Base-by-base conservation (phyloP, 169 alveolate species). In the Neospora caninum region DNA sequence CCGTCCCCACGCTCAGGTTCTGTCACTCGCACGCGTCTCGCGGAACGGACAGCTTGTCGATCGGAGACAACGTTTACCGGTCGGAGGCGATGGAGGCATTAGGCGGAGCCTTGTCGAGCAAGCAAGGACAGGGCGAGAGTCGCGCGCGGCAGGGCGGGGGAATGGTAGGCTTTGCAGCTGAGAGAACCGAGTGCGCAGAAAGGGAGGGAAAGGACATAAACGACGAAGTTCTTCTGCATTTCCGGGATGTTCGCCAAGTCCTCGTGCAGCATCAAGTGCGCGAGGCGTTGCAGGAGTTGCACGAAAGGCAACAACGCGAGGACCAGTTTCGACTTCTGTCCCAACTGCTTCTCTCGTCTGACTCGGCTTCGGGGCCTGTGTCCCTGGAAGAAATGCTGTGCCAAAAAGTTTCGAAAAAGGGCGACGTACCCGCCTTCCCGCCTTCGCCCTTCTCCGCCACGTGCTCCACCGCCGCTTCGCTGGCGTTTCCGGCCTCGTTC, bases 201-300 rank as follows among this genome's bases (percentile, higher is more conserved):
- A 43, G 80, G 1, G 80, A 27, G 27, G n/a, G n/a, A n/a, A 39
- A 31, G 29, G 88, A n/a, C 16, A 39, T 39, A 34, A 29, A 31
- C 18, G 39, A 42, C 58, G 64, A 73, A n/a, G 43, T 34, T 0
- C 38, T 73, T 1, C 84, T 73, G 38, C 84, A 36, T 27, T 73
- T 73, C 42, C 84, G 84, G 7, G 84, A 73, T n/a, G 84, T 73
- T 18, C 84, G 43, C 27, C 84, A 73, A 27, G 84, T n/a, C 45
- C 84, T 73, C 45, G 25, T 34, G 45, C 84, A 73, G 84, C n/a
- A 73, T 22, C 84, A n/a, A 13, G 84, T 73, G 43, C 38, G 42
- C 16, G 84, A 73, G 43, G 84, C 84, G 25, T 22, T 73, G 16
- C 45, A 73, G n/a, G 84, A 73, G 84, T 43, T 73, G 31, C 42